Percentiles rank a stretch among this genome's conserved stretches.
phyloP scores from a whole-genome alignment of 495 filamentous ascomycete species.

The Penicillium paxilli region DNA sequence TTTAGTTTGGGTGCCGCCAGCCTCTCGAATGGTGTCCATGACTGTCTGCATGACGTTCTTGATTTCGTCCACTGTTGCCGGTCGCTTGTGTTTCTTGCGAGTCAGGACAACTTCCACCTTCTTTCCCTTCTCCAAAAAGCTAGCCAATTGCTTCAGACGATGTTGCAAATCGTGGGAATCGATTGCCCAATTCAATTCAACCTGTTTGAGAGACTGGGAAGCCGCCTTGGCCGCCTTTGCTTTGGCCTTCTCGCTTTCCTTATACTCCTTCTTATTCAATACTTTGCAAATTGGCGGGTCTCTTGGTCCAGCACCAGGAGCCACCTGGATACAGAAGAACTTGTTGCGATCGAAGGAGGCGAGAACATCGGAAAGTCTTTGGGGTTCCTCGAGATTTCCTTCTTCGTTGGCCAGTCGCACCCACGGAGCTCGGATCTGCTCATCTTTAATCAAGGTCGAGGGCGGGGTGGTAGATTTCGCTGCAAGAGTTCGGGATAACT shows the following conservation, averaged over 20 bases:
- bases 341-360: slow-evolving; percentile 43
- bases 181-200: slow-evolving; percentile 87
- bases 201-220: slow-evolving; percentile 55
- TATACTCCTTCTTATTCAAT: slow-evolving; percentile 48
- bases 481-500: slow-evolving; percentile 10
- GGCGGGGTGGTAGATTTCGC: slow-evolving; percentile 5
- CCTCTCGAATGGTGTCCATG: slow-evolving; percentile 32
- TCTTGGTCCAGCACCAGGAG: slow-evolving; percentile 23
- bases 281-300: slow-evolving; percentile 65
- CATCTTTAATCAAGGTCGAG: slow-evolving; percentile 38
- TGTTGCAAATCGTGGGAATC: slow-evolving; percentile 64
- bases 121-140: slow-evolving; percentile 63
- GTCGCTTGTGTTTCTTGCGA: slow-evolving; percentile 43
- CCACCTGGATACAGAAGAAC: slow-evolving; percentile 60
- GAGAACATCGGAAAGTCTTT: slow-evolving; percentile 44
- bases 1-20: slow-evolving; percentile 37
- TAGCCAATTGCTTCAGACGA: slow-evolving; percentile 56
- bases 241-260: slow-evolving; percentile 41
- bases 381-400: slow-evolving; percentile 47
- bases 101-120: slow-evolving; percentile 63
- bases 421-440: slow-evolving; percentile 52
- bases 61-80: slow-evolving; percentile 43
- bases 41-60: slow-evolving; percentile 42
- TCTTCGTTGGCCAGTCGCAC: slow-evolving; percentile 57
- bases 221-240: slow-evolving; percentile 37